These are phyloP conservation scores for Ophiostoma sp. DNA, from an alignment of 2,329 filamentous ascomycete genomes.

Conservation along the genomic window DNA sequence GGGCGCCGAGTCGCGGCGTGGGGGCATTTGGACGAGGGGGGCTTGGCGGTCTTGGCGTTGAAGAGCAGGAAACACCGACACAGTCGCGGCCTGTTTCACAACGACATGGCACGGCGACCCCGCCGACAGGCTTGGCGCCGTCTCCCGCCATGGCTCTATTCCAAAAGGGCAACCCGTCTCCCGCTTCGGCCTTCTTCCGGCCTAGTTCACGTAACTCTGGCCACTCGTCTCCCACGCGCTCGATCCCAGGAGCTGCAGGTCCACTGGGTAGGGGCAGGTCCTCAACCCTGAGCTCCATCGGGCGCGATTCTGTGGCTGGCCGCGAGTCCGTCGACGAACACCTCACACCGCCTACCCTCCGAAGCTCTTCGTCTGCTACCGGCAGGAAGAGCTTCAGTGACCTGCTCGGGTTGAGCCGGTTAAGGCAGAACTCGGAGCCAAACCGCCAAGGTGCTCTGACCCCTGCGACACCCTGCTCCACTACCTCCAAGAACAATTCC, in stretches of 20 bases:
- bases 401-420: slow-evolving; percentile 73
- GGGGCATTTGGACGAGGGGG: slow-evolving; percentile 21
- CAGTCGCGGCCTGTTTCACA: slow-evolving; percentile 36
- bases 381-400: slow-evolving; percentile 93
- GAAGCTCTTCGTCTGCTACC: slow-evolving; percentile 77
- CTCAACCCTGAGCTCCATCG: slow-evolving; percentile 83
- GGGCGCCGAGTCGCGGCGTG: slow-evolving; percentile 19
- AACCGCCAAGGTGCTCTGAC: slow-evolving; percentile 66
- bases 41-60: slow-evolving; percentile 15
- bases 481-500: slow-evolving; percentile 77
- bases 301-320: slow-evolving; percentile 69
- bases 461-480: slow-evolving; percentile 67
- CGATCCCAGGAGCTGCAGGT: not conserved
- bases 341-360: slow-evolving; percentile 64
- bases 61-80: slow-evolving; percentile 36
- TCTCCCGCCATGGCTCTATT: slow-evolving; percentile 39
- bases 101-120: slow-evolving; percentile 34
- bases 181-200: slow-evolving; percentile 53
- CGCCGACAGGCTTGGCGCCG: slow-evolving; percentile 34
- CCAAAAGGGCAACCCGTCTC: slow-evolving; percentile 44
- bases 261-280: slow-evolving; percentile 65
- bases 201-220: slow-evolving; percentile 54
- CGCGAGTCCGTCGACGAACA: slow-evolving; percentile 70
- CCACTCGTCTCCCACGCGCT: slow-evolving; percentile 65
- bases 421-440: slow-evolving; percentile 80